Conservation (phyloP, 1,284 basidiomycete genomes). For the Sanghuangporus sanghuang region DNA sequence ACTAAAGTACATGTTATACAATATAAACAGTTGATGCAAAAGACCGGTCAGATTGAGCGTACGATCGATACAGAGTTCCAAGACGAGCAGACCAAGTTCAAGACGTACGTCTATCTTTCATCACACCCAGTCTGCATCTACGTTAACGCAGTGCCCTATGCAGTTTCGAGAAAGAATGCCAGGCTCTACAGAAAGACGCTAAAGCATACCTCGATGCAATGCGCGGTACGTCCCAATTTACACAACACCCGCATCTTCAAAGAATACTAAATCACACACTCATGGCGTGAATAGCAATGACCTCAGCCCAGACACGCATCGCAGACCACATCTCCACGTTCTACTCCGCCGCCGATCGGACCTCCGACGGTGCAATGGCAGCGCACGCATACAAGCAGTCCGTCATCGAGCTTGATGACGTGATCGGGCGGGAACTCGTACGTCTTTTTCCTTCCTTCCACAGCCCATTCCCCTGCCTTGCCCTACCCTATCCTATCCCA, state of each 20-base stretch:
- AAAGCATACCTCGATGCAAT: slow-evolving; percentile 95
- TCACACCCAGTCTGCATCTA: not conserved
- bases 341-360: slow-evolving; percentile 81
- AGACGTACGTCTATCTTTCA: slow-evolving; percentile 55
- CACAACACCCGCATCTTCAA: too few species aligned
- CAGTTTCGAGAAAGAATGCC: slow-evolving; percentile 93
- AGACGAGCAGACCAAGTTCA: slow-evolving; percentile 89
- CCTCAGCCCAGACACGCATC: slow-evolving; percentile 87
- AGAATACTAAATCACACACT: too few species aligned
- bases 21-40: slow-evolving; percentile 73
- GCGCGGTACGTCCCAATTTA: slow-evolving; percentile 60
- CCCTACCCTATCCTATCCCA: not conserved
- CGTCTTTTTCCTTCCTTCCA: slow-evolving; percentile 24
- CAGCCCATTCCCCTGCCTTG: not conserved
- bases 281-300: slow-evolving; percentile 71
- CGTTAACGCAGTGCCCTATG: not conserved
- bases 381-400: slow-evolving; percentile 95
- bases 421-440: slow-evolving; percentile 83
- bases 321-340: slow-evolving; percentile 94
- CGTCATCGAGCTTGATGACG: slow-evolving; percentile 89
- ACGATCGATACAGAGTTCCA: slow-evolving; percentile 93
- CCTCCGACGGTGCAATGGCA: slow-evolving; percentile 93
- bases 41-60: slow-evolving; percentile 95
- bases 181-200: slow-evolving; percentile 89
- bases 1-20: slow-evolving; percentile 2